phyloP scores from a whole-genome alignment of 768 basidiomycete genomes.

The Inosperma sp. region DNA sequence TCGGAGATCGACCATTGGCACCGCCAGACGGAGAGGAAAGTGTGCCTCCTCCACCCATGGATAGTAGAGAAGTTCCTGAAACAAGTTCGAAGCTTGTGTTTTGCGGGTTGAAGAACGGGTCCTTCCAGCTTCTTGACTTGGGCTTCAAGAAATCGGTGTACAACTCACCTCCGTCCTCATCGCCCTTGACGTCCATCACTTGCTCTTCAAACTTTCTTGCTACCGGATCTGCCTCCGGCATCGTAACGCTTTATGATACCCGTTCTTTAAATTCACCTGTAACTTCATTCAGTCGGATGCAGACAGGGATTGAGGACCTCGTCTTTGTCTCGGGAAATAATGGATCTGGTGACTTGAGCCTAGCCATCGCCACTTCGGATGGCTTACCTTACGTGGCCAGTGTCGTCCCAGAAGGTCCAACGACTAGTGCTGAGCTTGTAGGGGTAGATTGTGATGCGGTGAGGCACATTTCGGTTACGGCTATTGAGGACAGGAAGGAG shows the following conservation, averaged over 20 bases:
- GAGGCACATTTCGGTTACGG: constrained; percentile 34
- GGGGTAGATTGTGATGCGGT: constrained; percentile 62
- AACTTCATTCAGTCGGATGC: constrained; percentile 42
- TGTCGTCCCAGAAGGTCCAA: constrained; percentile 39
- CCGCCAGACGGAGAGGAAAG: constrained; percentile 25
- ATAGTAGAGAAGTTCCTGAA: constrained; percentile 42
- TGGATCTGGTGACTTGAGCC: constrained; percentile 23
- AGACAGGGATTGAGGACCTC: constrained; percentile 48
- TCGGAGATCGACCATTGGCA: constrained; percentile 37
- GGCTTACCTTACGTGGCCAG: constrained; percentile 55
- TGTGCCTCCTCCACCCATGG: constrained; percentile 14
- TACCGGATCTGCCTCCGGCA: constrained; percentile 53
- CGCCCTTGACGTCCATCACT: constrained; percentile 40
- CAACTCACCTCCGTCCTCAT: constrained; percentile 20
- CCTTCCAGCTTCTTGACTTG: constrained; percentile 54
- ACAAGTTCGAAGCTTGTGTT: constrained; percentile 46
- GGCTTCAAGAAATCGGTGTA: constrained; percentile 32
- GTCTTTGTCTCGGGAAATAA: constrained; percentile 25
- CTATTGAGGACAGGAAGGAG: constrained; percentile 12
- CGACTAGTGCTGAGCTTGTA: constrained; percentile 45
- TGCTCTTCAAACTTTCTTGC: constrained; percentile 46
- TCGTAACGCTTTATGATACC: constrained; percentile 53
- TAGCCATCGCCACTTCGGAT: constrained; percentile 53
- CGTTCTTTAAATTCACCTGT: constrained; percentile 39
- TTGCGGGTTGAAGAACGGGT: constrained; percentile 51